Base-by-base conservation (phyloP, 352 stramenopile genomes). In the Peronospora tabacina region DNA sequence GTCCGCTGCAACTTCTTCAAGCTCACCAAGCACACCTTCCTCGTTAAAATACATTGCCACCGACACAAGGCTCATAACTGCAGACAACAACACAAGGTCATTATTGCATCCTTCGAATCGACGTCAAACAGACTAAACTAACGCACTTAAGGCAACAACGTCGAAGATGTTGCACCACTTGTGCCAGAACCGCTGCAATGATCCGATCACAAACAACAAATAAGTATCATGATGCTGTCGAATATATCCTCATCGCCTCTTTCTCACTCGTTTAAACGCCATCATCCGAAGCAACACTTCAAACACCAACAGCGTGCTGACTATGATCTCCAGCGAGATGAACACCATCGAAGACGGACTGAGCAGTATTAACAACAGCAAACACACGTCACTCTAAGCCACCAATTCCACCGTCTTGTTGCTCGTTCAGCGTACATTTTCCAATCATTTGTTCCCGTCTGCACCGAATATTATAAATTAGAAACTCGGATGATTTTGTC, bases 131-230 rank as follows among this genome's bases (percentile, higher is more conserved):
- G 26, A 22, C 16, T 13, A 26, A 29, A 5, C 1, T 32, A 38
- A 58, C 58, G 22, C 22, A 90, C 79, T 65, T 13, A 88, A 62
- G 13, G 75, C 81, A n/a, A 88, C 36, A 24, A 91, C 61, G 55
- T 91, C 81, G 43, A 91, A 91, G 15, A 91, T 72, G 62, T 91
- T 91, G 55, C 69, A 84, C 81, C 81, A 91, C 56, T 86, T 87
- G 47, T 71, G 72, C 77, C 81, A 91, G 46, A 87, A 91, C 22
- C 74, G 68, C 79, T 90, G 49, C 15, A 41, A 43, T 29, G 4
- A 17, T 29, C 43, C 9, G 28, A 28, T 32, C 34, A 29, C 3
- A 55, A 7, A 13, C 43, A 13, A 33, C 12, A 19, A 1, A 38
- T 1, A 20, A 8, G 24, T 47, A 28, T 52, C n/a, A 32, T 9